Percentiles rank a stretch among this genome's conserved stretches.
Evolutionary conservation across 139 green algal genomes (phyloP).

Genomic region (Volvox africanus): DNA sequence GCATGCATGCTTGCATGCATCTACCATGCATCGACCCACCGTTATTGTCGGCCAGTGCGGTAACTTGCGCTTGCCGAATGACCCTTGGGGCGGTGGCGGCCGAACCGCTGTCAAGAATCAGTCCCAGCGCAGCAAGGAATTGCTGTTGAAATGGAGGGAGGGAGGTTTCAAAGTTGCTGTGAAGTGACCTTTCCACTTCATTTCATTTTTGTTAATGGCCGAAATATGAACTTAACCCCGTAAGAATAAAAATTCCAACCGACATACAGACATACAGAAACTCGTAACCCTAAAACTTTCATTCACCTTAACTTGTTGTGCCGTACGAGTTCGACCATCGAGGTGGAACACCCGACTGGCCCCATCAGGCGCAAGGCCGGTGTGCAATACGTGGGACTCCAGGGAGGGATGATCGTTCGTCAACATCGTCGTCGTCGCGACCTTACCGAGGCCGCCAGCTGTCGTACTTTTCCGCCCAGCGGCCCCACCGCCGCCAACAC

Average conservation of each 20-base stretch:
- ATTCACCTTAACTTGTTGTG: constrained; percentile 55
- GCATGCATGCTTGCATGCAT: no score
- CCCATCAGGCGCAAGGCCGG: constrained; percentile 59
- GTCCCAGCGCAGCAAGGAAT: constrained; percentile 47
- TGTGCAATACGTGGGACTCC: constrained; percentile 40
- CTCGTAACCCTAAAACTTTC: background rate
- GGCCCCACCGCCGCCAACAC: no score
- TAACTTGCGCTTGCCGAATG: constrained; percentile 69
- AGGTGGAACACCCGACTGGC: constrained; percentile 54
- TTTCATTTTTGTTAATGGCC: no score
- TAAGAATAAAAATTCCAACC: no score
- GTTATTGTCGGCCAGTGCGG: constrained; percentile 61
- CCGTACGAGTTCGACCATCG: constrained; percentile 42
- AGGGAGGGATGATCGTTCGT: background rate
- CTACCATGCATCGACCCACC: background rate
- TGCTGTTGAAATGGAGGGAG: no score
- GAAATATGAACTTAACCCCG: no score
- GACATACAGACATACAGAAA: no score
- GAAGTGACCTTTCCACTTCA: no score
- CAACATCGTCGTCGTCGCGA: background rate
- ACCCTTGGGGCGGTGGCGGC: constrained; percentile 1
- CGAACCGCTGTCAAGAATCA: constrained; percentile 48
- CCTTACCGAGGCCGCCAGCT: background rate
- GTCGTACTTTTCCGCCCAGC: background rate
- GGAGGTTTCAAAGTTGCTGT: no score